A percentile compares a stretch with the other conserved stretches of the same genome.
These are phyloP conservation scores for Wickerhamomyces alni DNA, from an alignment of 805 yeast species.

Conservation along the genomic window DNA sequence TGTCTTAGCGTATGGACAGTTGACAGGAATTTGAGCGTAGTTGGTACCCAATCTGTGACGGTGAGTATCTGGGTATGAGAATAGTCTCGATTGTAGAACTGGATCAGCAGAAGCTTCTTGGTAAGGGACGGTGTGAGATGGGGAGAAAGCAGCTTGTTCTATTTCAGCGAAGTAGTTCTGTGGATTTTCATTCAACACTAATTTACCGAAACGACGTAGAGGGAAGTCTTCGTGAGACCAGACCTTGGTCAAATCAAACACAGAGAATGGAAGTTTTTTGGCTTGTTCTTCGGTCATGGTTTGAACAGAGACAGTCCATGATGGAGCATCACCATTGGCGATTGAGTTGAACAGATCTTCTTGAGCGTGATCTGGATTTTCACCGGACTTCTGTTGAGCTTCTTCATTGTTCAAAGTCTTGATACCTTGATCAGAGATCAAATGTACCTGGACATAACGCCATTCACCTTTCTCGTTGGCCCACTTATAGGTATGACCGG, in stretches of 20 bases:
- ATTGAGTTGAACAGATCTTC: conserved; percentile 76
- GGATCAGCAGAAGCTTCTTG: conserved; percentile 83
- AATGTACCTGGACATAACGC: conserved; percentile 75
- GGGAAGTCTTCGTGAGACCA: conserved; percentile 91
- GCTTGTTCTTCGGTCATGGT: conserved; percentile 84
- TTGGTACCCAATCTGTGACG: conserved; percentile 74
- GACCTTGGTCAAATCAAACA: conserved; percentile 85
- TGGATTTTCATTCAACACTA: conserved; percentile 78
- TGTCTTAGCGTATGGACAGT: conserved; percentile 63
- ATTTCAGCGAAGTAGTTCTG: conserved; percentile 82
- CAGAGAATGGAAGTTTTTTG: conserved; percentile 67
- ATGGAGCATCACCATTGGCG: conserved; percentile 70
- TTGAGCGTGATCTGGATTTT: conserved; percentile 78
- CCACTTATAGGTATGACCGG: conserved; percentile 84
- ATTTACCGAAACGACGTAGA: conserved; percentile 76
- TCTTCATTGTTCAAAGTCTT: conserved; percentile 45
- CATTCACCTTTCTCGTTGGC: conserved; percentile 68
- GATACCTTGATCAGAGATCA: conserved; percentile 59
- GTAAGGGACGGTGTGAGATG: conserved; percentile 80
- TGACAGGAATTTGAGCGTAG: conserved; percentile 83
- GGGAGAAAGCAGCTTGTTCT: conserved; percentile 83
- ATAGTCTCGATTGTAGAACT: conserved; percentile 73
- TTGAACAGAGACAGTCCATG: conserved; percentile 84
- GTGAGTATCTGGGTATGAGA: conserved; percentile 81
- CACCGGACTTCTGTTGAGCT: conserved; percentile 62